A percentile compares a stretch with the other conserved stretches of the same genome.
Conservation (phyloP, 768 basidiomycete species). For the Russula compacta region DNA sequence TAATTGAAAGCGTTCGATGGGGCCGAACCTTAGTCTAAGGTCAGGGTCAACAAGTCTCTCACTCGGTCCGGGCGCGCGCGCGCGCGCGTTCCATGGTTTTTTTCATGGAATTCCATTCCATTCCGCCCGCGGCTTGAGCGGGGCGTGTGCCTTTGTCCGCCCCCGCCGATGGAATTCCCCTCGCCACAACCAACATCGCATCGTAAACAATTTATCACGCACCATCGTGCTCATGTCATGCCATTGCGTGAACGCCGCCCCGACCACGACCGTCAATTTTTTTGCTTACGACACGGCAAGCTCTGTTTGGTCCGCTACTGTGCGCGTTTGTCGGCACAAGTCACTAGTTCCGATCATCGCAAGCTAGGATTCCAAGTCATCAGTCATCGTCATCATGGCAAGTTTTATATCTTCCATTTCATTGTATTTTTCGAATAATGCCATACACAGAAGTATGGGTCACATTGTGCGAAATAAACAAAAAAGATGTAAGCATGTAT, state of each 20-base stretch:
- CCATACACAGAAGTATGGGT: slow-evolving; percentile 5
- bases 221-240: not conserved
- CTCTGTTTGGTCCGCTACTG: not conserved
- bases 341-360: slow-evolving; percentile 14
- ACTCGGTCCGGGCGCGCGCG: not conserved
- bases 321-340: not conserved
- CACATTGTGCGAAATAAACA: slow-evolving; percentile 1
- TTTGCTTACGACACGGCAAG: not conserved
- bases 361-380: not conserved
- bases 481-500: not conserved
- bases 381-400: not conserved
- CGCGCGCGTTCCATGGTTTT: not conserved
- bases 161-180: not conserved
- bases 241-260: not conserved
- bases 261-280: not conserved
- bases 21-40: slow-evolving; percentile 9
- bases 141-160: not conserved
- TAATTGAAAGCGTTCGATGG: not conserved
- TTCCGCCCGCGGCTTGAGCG: slow-evolving; percentile 2
- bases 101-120: not conserved
- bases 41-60: slow-evolving; percentile 8
- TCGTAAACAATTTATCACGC: not conserved
- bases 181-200: not conserved
- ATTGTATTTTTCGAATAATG: not conserved
- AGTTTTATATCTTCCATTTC: slow-evolving; percentile 6